Evolutionary conservation across 345 rosid species (phyloP).

Genomic region (Cardamine resedifolia): DNA sequence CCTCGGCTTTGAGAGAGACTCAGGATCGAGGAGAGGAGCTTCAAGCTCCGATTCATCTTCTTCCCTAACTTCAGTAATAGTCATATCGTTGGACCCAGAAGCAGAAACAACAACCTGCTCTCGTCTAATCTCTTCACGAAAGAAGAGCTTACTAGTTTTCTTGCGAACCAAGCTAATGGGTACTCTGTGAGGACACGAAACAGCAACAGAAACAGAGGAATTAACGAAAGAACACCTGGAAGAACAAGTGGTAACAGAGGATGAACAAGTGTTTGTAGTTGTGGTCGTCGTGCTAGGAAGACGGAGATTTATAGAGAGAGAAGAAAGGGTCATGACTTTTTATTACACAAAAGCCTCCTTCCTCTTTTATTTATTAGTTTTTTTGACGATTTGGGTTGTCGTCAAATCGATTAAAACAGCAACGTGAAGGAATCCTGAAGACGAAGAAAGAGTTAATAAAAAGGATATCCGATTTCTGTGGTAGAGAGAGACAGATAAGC

Average conservation of each 20-base stretch:
- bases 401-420: conserved; percentile 26
- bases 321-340: conserved; percentile 38
- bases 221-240: conserved; percentile 20
- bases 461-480: conserved; percentile 24
- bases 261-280: conserved; percentile 6
- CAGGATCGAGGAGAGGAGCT: conserved; percentile 51
- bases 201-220: conserved; percentile 28
- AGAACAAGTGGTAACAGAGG: conserved; percentile 24
- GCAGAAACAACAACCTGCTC: not conserved
- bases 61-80: conserved; percentile 49
- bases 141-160: not conserved
- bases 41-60: conserved; percentile 52
- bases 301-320: conserved; percentile 58
- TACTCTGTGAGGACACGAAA: conserved; percentile 29
- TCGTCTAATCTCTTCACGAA: conserved; percentile 15
- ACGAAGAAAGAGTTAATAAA: conserved; percentile 10
- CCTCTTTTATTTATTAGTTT: not conserved
- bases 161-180: conserved; percentile 43
- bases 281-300: conserved; percentile 23
- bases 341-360: not conserved
- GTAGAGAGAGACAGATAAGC: conserved; percentile 25
- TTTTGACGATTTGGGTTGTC: conserved; percentile 9
- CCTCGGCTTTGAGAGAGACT: conserved; percentile 53
- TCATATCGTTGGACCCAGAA: conserved; percentile 49
- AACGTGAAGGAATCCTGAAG: conserved; percentile 30